Evolutionary conservation across 2,329 filamentous ascomycete species (phyloP).

Genomic region (Metarhizium rileyi): DNA sequence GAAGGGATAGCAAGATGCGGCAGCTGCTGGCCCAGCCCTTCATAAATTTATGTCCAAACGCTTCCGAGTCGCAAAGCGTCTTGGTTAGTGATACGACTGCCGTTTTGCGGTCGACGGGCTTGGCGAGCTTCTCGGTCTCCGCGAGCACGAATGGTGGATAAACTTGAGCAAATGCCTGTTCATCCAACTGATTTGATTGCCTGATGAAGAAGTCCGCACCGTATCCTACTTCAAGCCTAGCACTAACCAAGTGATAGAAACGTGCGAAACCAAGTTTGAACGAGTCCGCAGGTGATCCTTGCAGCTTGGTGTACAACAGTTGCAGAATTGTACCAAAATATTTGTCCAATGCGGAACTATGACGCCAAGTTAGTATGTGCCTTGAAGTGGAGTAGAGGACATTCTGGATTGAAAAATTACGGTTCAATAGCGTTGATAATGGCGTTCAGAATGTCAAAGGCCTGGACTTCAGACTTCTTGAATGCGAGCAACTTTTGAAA

Average conservation of each 20-base stretch:
- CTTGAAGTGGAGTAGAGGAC: neutral
- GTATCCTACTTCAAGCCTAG: constrained; percentile 66
- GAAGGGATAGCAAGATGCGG: constrained; percentile 76
- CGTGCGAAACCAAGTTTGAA: constrained; percentile 82
- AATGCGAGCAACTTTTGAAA: constrained; percentile 81
- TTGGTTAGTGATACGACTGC: constrained; percentile 91
- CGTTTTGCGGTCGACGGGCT: constrained; percentile 83
- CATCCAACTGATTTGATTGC: constrained; percentile 72
- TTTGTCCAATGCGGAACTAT: constrained; percentile 53
- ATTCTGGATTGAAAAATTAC: constrained; percentile 36
- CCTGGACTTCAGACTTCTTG: constrained; percentile 77
- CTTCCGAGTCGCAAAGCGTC: constrained; percentile 74
- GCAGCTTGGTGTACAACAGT: constrained; percentile 68
- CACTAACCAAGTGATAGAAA: constrained; percentile 88
- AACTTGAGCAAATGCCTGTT: constrained; percentile 69
- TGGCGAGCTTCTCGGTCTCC: constrained; percentile 77
- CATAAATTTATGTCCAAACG: constrained; percentile 71
- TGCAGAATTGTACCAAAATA: constrained; percentile 76
- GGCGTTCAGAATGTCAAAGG: constrained; percentile 83
- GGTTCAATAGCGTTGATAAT: constrained; percentile 64
- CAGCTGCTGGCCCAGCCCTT: constrained; percentile 91
- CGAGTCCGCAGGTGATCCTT: constrained; percentile 61
- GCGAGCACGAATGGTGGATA: constrained; percentile 83
- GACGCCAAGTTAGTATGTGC: neutral
- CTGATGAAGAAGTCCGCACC: constrained; percentile 88